phyloP scores from a whole-genome alignment of 2,329 filamentous ascomycete species.

The Grosmannia huntii region DNA sequence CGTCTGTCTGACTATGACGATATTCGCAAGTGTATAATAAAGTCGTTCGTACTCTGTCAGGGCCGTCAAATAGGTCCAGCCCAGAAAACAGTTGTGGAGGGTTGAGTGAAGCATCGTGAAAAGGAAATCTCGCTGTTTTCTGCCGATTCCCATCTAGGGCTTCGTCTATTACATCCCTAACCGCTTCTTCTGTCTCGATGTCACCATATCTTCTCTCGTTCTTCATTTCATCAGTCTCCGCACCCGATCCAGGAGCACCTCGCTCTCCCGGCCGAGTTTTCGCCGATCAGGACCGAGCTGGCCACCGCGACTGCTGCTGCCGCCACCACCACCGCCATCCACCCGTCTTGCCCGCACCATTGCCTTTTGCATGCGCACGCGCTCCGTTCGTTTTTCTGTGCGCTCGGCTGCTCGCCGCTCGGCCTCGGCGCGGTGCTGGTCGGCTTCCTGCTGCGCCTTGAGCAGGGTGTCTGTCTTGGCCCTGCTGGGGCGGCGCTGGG shows the following conservation, averaged over 20 bases:
- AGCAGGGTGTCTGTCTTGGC: constrained; percentile 4
- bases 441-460: constrained; percentile 43
- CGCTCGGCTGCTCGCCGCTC: constrained; percentile 53
- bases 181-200: not conserved
- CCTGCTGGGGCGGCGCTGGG: constrained; percentile 37
- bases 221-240: constrained; percentile 49
- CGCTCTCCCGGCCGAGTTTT: constrained; percentile 72
- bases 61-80: too few species aligned
- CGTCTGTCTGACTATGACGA: too few species aligned
- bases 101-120: too few species aligned
- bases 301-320: not conserved
- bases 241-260: constrained; percentile 63
- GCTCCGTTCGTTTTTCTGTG: constrained; percentile 36
- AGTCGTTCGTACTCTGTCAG: too few species aligned
- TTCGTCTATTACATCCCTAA: not conserved
- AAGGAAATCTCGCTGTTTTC: too few species aligned
- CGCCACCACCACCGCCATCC: constrained; percentile 54
- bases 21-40: too few species aligned
- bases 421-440: constrained; percentile 46
- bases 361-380: constrained; percentile 29
- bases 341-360: constrained; percentile 55
- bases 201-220: not conserved
- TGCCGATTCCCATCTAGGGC: too few species aligned
- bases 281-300: constrained; percentile 33
- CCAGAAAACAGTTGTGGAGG: too few species aligned